Conservation (phyloP, 768 basidiomycete genomes). For the Psilocybe tampanensis region DNA sequence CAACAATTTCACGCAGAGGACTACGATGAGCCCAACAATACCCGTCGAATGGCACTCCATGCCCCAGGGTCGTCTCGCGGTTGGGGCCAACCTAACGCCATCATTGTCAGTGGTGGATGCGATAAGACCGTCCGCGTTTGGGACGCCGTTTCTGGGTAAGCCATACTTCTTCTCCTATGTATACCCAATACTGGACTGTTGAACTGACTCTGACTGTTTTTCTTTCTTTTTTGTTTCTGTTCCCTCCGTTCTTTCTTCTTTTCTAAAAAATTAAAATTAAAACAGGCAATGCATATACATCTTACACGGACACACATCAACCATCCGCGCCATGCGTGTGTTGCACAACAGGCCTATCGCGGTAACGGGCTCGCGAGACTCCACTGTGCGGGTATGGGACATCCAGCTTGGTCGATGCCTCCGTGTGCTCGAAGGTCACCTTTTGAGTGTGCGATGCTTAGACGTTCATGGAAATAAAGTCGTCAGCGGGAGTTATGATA, state of each 20-base stretch:
- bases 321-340: slow-evolving; percentile 88
- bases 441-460: slow-evolving; percentile 80
- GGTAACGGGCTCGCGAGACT: slow-evolving; percentile 87
- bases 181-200: neutral
- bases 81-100: slow-evolving; percentile 84
- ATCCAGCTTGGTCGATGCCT: slow-evolving; percentile 75
- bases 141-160: slow-evolving; percentile 86
- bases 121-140: slow-evolving; percentile 92
- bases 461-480: slow-evolving; percentile 84
- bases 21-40: slow-evolving; percentile 4
- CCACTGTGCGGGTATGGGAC: slow-evolving; percentile 91
- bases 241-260: neutral
- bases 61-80: slow-evolving; percentile 74
- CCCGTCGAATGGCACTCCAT: slow-evolving; percentile 20
- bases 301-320: slow-evolving; percentile 84
- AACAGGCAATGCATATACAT: slow-evolving; percentile 61
- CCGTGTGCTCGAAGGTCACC: slow-evolving; percentile 74
- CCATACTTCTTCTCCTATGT: slow-evolving; percentile 5
- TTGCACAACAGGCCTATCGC: slow-evolving; percentile 87
- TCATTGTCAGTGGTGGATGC: slow-evolving; percentile 92
- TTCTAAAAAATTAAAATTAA: too few relatives aligned
- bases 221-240: too few relatives aligned
- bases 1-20: neutral
- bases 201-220: too few relatives aligned
- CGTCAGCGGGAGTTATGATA: slow-evolving; percentile 94